Conservation (phyloP, 2,329 filamentous ascomycete species). For the Laburnicola sp. region DNA sequence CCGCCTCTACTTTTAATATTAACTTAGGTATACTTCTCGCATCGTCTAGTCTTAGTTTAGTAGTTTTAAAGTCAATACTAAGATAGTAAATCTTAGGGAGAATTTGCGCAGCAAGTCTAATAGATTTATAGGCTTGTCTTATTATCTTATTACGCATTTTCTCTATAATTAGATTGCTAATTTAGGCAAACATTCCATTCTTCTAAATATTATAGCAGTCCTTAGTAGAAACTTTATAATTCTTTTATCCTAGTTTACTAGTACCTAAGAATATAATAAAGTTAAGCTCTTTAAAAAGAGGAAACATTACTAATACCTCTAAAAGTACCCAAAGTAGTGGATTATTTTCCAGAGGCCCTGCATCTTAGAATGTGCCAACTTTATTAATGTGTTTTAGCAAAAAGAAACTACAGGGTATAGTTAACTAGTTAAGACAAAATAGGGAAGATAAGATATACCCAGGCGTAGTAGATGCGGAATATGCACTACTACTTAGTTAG, state of each 20-base stretch:
- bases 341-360: constrained; percentile 20
- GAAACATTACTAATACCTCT: constrained; percentile 19
- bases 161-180: constrained; percentile 15
- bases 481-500: constrained; percentile 16
- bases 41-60: constrained; percentile 18
- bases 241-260: constrained; percentile 9
- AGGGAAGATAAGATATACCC: constrained; percentile 11
- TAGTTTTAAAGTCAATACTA: constrained; percentile 12
- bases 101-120: constrained; percentile 3
- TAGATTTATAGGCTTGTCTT: constrained; percentile 14
- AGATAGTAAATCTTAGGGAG: constrained; percentile 5
- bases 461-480: constrained; percentile 15
- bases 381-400: constrained; percentile 19
- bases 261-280: constrained; percentile 26
- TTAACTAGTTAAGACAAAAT: constrained; percentile 7
- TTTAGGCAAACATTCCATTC: constrained; percentile 14
- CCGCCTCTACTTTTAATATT: constrained; percentile 14
- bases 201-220: constrained; percentile 14
- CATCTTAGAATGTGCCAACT: constrained; percentile 24
- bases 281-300: constrained; percentile 17
- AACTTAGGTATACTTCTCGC: constrained; percentile 16
- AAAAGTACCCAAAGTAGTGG: constrained; percentile 19
- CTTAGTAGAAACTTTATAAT: constrained; percentile 9
- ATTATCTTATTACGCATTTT: constrained; percentile 18
- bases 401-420: constrained; percentile 19